Evolutionary conservation across 805 yeast genomes (phyloP).

Genomic region (Priceomyces medius): DNA sequence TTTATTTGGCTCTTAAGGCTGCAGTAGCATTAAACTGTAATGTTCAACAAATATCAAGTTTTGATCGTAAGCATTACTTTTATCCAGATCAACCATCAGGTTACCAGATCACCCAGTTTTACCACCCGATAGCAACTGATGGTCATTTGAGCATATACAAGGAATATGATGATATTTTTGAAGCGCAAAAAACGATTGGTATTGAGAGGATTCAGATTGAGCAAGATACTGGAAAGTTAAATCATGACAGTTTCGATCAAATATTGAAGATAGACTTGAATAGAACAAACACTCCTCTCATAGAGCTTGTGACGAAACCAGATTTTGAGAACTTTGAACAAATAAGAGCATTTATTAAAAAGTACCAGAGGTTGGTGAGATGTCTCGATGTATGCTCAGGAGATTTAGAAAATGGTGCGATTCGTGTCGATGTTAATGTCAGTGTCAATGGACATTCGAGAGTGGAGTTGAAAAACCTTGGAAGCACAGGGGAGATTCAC

Average conservation of each 20-base stretch:
- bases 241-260: slow-evolving; percentile 46
- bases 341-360: slow-evolving; percentile 75
- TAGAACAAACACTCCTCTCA: slow-evolving; percentile 80
- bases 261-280: slow-evolving; percentile 68
- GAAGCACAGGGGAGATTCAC: slow-evolving; percentile 76
- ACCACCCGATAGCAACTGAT: slow-evolving; percentile 68
- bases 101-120: slow-evolving; percentile 91
- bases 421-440: slow-evolving; percentile 93
- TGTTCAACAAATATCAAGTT: slow-evolving; percentile 57
- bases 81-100: slow-evolving; percentile 97
- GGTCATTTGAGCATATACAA: slow-evolving; percentile 56
- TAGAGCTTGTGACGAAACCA: slow-evolving; percentile 90
- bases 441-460: slow-evolving; percentile 70
- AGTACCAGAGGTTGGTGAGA: slow-evolving; percentile 70
- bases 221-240: slow-evolving; percentile 89
- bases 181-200: slow-evolving; percentile 47
- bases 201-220: slow-evolving; percentile 87
- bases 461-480: slow-evolving; percentile 86
- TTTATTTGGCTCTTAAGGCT: slow-evolving; percentile 67
- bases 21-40: slow-evolving; percentile 66
- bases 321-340: slow-evolving; percentile 68
- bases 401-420: slow-evolving; percentile 90
- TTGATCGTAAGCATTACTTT: slow-evolving; percentile 94
- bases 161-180: slow-evolving; percentile 53
- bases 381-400: slow-evolving; percentile 78